These are phyloP conservation scores for Myxozyma neotropica DNA, from an alignment of 805 yeast genomes.

Conservation along the genomic window DNA sequence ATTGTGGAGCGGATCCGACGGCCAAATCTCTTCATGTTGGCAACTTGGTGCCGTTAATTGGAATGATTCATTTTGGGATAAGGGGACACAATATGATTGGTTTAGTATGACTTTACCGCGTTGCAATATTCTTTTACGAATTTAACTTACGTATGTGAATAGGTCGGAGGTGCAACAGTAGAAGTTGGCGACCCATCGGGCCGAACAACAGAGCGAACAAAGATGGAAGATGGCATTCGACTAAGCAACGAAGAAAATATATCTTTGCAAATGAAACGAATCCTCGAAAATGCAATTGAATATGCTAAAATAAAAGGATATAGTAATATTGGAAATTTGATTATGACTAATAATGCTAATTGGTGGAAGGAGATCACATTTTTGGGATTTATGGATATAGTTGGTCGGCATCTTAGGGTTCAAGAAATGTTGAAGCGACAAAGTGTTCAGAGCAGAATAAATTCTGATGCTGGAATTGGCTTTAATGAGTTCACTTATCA, in stretches of 20 bases:
- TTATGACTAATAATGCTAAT: conserved; percentile 62
- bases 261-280: conserved; percentile 59
- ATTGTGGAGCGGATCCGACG: conserved; percentile 97
- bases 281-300: conserved; percentile 62
- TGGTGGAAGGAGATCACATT: conserved; percentile 87
- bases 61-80: conserved; percentile 76
- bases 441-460: conserved; percentile 74
- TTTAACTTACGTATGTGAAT: not conserved
- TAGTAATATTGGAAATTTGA: conserved; percentile 46
- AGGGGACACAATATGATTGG: conserved; percentile 82
- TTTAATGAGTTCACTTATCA: conserved; percentile 95
- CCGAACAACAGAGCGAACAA: conserved; percentile 69
- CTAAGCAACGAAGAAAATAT: conserved; percentile 61
- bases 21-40: conserved; percentile 90
- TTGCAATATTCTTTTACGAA: too few relatives aligned
- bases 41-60: conserved; percentile 83
- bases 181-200: conserved; percentile 97
- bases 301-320: conserved; percentile 59
- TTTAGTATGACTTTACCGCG: conserved; percentile 51
- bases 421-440: conserved; percentile 88
- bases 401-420: conserved; percentile 78
- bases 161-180: conserved; percentile 88
- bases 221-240: conserved; percentile 57
- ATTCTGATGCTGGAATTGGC: conserved; percentile 75
- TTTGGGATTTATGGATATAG: conserved; percentile 73